Conservation (phyloP, 352 stramenopile species). For the Phytopythium helicoides region DNA sequence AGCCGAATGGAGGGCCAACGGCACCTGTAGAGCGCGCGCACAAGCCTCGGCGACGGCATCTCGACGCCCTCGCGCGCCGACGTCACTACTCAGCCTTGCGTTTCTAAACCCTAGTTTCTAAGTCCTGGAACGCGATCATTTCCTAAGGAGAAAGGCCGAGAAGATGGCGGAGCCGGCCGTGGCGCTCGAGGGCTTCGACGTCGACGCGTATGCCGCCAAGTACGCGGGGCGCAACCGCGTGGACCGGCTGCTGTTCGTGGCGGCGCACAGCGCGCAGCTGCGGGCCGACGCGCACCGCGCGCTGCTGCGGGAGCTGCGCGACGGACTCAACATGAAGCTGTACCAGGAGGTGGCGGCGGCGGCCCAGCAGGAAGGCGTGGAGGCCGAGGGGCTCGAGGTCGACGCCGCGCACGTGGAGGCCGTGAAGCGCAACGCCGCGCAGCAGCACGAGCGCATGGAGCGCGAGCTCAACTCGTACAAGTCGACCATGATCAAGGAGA, state of each 20-base stretch:
- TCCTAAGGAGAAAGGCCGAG: conserved; percentile 2
- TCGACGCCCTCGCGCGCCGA: no score
- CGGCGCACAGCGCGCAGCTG: conserved; percentile 38
- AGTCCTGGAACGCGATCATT: no score
- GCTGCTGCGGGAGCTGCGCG: conserved; percentile 62
- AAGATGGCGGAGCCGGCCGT: conserved; percentile 7
- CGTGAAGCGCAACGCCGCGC: conserved; percentile 53
- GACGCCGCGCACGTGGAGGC: conserved; percentile 57
- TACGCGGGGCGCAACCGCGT: conserved; percentile 80
- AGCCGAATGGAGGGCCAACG: neutral
- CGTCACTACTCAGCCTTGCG: neutral
- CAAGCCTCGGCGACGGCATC: conserved; percentile 21
- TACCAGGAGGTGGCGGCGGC: conserved; percentile 59
- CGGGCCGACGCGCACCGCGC: conserved; percentile 45
- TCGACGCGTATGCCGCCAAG: conserved; percentile 80
- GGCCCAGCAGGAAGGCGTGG: conserved; percentile 19
- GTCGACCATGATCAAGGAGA: conserved; percentile 91
- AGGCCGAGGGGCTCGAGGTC: conserved; percentile 33
- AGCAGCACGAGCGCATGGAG: conserved; percentile 81
- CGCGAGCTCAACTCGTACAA: conserved; percentile 91
- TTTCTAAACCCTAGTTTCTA: neutral
- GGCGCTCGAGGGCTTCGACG: conserved; percentile 63
- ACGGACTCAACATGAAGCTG: conserved; percentile 64
- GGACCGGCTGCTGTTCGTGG: conserved; percentile 72
- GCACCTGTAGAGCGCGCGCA: conserved; percentile 44